Base-by-base conservation (phyloP, 805 yeast species). In the Starmera pachycereana region DNA sequence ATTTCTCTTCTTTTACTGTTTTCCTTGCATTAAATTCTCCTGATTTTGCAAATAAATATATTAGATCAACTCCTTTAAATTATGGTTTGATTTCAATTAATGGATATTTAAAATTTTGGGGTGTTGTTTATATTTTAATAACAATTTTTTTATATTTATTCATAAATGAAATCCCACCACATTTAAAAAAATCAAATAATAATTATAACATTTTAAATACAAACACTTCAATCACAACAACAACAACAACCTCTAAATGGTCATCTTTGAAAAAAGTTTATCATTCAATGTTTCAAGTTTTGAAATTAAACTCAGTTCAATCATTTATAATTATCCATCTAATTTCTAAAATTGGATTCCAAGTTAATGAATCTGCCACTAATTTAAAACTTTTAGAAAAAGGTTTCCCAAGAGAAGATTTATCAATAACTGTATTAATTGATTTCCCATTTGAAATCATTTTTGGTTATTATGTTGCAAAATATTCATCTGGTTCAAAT, bases 361-460 rank as follows among this genome's bases (percentile, higher is more conserved):
- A 89, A 56, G 95, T 89, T 27, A 92, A 89, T 53, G 98, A 92
- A 60, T 88, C 92, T 8, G 97, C 95, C 27, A 92, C 97, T 1
- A 90, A 90, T 55, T 71, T 92, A 50, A 92, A 90, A 57, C 66
- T 92, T 18, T 65, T 92, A 6, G 98, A 92, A 56, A 81, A 81
- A 52, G 98, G 98, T 0, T 76, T 92, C 35, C 78, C 92, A 32
- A 85, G 89, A 56, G 98, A 92, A 58, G 97, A 92, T 56, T 65
- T 92, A 32, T 94, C 97, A 1, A 74, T 92, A 16, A 85, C 96
- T 0, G 97, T 90, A 0, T 62, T 92, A 36, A 85, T 92, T 37
- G 96, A 92, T 58, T 92, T 92, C 60, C 98, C 98, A 10, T 88
- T 92, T 58, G 97, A 92, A 57, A 82, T 92, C 57, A 62, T 90